These are phyloP conservation scores for Ilyonectria sp. DNA, from an alignment of 2,329 filamentous ascomycete genomes.

Conservation along the genomic window DNA sequence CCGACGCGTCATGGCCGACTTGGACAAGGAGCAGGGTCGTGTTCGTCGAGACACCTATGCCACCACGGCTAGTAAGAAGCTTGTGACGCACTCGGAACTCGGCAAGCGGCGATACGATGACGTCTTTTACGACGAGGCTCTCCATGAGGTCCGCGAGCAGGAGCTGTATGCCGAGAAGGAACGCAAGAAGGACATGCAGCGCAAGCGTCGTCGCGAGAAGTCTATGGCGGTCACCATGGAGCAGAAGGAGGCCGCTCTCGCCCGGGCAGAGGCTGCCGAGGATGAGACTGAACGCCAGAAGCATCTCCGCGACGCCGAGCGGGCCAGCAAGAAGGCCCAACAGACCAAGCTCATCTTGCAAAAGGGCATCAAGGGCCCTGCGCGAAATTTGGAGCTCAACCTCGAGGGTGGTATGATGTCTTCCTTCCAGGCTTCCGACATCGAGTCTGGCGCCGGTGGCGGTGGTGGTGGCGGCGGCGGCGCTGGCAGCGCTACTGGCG, in stretches of 20 bases:
- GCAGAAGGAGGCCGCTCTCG: slow-evolving; percentile 86
- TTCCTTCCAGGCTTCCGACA: slow-evolving; percentile 81
- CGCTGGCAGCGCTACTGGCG: background rate
- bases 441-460: slow-evolving; percentile 62
- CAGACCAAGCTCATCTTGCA: slow-evolving; percentile 91
- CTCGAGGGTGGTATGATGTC: slow-evolving; percentile 89
- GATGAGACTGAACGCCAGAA: slow-evolving; percentile 88
- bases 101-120: slow-evolving; percentile 84
- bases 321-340: slow-evolving; percentile 92
- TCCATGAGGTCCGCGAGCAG: slow-evolving; percentile 89
- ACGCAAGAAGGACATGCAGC: slow-evolving; percentile 99
- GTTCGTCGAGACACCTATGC: slow-evolving; percentile 73
- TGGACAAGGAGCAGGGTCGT: slow-evolving; percentile 77
- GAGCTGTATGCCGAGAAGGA: slow-evolving; percentile 97
- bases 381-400: slow-evolving; percentile 80
- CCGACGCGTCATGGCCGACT: slow-evolving; percentile 73
- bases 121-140: slow-evolving; percentile 83
- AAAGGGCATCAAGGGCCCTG: slow-evolving; percentile 86
- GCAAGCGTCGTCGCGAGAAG: slow-evolving; percentile 95
- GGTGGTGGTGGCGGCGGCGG: slow-evolving; percentile 53
- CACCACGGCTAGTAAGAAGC: slow-evolving; percentile 70
- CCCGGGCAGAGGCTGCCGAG: slow-evolving; percentile 82
- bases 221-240: slow-evolving; percentile 95
- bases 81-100: slow-evolving; percentile 77
- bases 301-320: slow-evolving; percentile 87